These are phyloP conservation scores for Massariosphaeria phaeospora DNA, from an alignment of 495 filamentous ascomycete genomes.

Conservation along the genomic window DNA sequence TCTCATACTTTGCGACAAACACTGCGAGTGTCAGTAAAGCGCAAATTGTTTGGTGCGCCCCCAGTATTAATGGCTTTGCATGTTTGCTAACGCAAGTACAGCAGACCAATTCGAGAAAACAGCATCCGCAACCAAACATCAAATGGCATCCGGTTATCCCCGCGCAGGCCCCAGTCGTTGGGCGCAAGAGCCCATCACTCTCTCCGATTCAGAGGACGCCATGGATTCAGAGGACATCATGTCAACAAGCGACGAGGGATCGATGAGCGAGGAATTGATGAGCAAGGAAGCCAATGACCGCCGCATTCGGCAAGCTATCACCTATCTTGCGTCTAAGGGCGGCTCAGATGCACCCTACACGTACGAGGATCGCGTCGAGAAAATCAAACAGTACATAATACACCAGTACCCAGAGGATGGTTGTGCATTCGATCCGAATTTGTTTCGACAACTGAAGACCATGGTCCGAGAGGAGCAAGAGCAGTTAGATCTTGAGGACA, in stretches of 20 bases:
- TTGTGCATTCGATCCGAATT: constrained; percentile 12
- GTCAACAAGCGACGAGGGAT: not conserved
- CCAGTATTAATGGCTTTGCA: too few relatives aligned
- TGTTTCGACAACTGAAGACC: constrained; percentile 12
- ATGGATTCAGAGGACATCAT: too few relatives aligned
- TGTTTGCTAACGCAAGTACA: not conserved
- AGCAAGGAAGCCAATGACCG: constrained; percentile 12
- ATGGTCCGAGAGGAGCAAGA: constrained; percentile 11
- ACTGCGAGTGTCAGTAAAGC: not conserved
- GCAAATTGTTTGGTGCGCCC: not conserved
- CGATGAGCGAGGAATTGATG: not conserved
- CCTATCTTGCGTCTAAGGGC: constrained; percentile 12
- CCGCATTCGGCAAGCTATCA: constrained; percentile 18
- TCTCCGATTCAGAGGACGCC: not conserved
- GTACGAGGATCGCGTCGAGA: constrained; percentile 12
- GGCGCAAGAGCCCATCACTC: not conserved
- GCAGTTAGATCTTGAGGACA: not conserved
- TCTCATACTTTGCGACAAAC: not conserved
- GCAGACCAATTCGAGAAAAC: not conserved
- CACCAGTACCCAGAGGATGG: constrained; percentile 11
- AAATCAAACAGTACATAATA: constrained; percentile 18
- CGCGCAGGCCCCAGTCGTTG: not conserved
- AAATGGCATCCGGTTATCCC: not conserved
- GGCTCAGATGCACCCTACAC: not conserved
- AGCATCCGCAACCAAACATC: not conserved